Base-by-base conservation (phyloP, 148 eudicot species). In the Cornus florida region DNA sequence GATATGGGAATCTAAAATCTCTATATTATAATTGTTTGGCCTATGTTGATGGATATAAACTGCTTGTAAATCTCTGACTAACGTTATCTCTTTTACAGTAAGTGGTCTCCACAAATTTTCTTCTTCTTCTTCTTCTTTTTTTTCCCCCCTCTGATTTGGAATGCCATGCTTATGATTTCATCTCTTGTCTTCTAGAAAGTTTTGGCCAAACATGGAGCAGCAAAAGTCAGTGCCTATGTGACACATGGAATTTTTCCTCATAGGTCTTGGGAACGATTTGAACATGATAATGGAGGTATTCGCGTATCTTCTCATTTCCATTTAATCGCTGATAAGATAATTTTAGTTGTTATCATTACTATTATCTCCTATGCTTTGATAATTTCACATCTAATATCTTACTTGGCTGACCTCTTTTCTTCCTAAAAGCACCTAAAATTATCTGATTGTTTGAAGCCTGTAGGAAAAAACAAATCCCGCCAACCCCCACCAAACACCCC, bases 191-290 rank as follows among this genome's bases (percentile, higher is more conserved):
- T 81, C 14, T 72, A 96, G 99, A 96, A 96, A 93, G 88, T 96
- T 78, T 71, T 96, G 91, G 99, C 99, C 65, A 92, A 94, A 83
- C 99, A 96, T 75, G 99, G 99, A 84, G 99, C 99, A 69, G 71
- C 89, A 31, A 96, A 90, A 80, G 84, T 96, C 79, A 96, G 99
- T 89, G 99, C 99, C 39, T 96, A 96, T 72, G 99, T 96, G 76
- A 93, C 99, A 0, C 99, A 96, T 85, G 99, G 99, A 70, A 93
- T 96, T 64, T 96, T 96, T 82, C 99, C 99, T 3, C 92, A 93
- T 77, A 83, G 82, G 79, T 88, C 99, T 56, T 96, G 95, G 95
- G 88, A 93, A 84, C 97, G 99, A 78, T 96, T 96, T 71, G 70
- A 83, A 71, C 94, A 86, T 78, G 97, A 96, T 80, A 87, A 80